Conservation (phyloP, 108 stramenopile genomes). For the Epithemia pelagica region DNA sequence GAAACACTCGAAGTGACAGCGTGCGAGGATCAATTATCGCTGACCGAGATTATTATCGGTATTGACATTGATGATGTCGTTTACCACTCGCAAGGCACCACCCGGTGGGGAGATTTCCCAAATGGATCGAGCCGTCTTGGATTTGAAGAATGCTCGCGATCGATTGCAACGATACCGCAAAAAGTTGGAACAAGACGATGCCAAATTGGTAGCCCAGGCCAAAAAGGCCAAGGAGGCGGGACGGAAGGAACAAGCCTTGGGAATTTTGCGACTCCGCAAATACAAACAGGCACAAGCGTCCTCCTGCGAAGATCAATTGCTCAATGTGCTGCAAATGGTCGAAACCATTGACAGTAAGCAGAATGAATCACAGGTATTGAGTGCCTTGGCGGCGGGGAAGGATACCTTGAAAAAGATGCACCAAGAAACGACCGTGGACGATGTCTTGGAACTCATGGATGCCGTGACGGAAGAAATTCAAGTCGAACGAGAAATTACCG, state of each 20-base stretch:
- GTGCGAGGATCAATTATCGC: not conserved
- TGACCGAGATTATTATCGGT: conserved; percentile 25
- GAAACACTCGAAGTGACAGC: conserved; percentile 20
- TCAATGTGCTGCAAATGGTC: conserved; percentile 81
- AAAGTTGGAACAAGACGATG: conserved; percentile 56
- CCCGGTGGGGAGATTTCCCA: conserved; percentile 13
- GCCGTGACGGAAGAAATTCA: conserved; percentile 77
- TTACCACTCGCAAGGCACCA: no score
- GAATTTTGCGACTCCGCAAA: conserved; percentile 61
- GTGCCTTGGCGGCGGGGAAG: conserved; percentile 69
- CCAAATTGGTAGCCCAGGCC: conserved; percentile 57
- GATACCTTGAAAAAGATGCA: conserved; percentile 84
- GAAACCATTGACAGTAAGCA: conserved; percentile 79
- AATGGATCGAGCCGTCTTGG: conserved; percentile 80
- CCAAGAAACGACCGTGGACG: conserved; percentile 79
- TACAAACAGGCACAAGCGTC: conserved; percentile 70
- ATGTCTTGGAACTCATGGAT: conserved; percentile 89
- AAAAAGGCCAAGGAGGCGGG: conserved; percentile 53
- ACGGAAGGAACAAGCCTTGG: conserved; percentile 57
- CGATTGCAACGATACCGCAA: conserved; percentile 58
- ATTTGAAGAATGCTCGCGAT: conserved; percentile 89
- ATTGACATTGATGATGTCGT: conserved; percentile 31
- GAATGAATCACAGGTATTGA: conserved; percentile 66
- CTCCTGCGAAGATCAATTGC: conserved; percentile 62
- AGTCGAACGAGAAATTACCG: conserved; percentile 73